Base-by-base conservation (phyloP, 2,329 filamentous ascomycete species). In the Plectosphaerella plurivora region DNA sequence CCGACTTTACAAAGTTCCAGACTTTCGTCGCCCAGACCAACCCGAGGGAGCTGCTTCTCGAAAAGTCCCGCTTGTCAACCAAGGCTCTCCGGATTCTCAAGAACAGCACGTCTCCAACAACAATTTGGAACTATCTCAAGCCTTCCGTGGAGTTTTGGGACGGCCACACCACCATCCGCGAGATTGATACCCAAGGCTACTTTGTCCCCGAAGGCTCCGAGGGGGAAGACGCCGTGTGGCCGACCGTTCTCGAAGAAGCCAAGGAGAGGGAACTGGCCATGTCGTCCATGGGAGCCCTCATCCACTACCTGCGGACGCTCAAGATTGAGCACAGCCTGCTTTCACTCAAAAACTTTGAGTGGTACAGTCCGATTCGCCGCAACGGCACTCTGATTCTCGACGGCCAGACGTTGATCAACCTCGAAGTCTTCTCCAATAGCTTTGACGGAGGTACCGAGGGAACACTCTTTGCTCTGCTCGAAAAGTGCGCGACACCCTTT, bases 361-460 rank as follows among this genome's bases (percentile, higher is more conserved):
- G 85, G 79, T 99, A 99, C 68, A 91, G 88, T 65, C 94, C 94
- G 0, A 97, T 99, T 49, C 82, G 84, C 52, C 88, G 88, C 63
- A 96, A 97, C 65, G 91, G 91, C 12, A 97, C 90, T 28, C 75
- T 99, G 45, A 88, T 99, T 10, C 79, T 99, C 1, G 94, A 99
- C 61, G 94, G 94, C 1, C 94, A 99, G 66, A 97, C 92, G 20
- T 77, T 99, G 60, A 95, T 96, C 75, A 99, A 99, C 63, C 84
- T 99, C n/a, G 94, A 99, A 66, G 83, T 99, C 5, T 99, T 99
- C 61, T 82, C 91, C 60, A 99, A 99, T 69, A 92, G 87, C 1
- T 91, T 88, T 59, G 93, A 97, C 64, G 93, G 92, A 8, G 85
- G 90, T 14, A 67, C 78, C 1, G 88, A 96, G 39, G 94, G 94